A percentile compares a stretch with the other conserved stretches of the same genome.
phyloP scores from a whole-genome alignment of 1,139 yeast species.

The Pichiaceae sp. region DNA sequence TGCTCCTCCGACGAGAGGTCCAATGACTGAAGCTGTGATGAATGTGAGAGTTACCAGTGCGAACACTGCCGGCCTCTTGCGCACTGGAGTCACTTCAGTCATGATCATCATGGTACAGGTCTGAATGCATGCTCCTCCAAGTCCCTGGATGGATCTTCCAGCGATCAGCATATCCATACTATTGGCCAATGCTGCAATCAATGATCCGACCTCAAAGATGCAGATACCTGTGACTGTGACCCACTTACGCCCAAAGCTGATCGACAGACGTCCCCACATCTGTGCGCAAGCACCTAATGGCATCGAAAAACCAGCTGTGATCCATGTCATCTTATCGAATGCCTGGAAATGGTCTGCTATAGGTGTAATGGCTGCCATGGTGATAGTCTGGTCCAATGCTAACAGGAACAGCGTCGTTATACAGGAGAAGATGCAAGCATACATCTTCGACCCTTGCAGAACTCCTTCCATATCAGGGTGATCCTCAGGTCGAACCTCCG shows the following conservation, averaged over 20 bases:
- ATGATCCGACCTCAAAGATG: conserved; percentile 55
- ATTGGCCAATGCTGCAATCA: conserved; percentile 48
- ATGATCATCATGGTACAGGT: conserved; percentile 49
- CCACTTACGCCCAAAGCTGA: conserved; percentile 53
- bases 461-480: no score
- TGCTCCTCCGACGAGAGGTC: conserved; percentile 67
- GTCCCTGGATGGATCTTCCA: conserved; percentile 62
- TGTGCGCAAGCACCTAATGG: conserved; percentile 52
- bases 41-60: conserved; percentile 27
- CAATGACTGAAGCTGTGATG: conserved; percentile 38
- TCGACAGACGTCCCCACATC: conserved; percentile 53
- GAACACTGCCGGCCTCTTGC: conserved; percentile 9
- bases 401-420: no score
- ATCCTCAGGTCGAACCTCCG: no score
- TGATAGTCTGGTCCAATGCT: conserved; percentile 67
- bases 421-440: no score
- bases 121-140: conserved; percentile 67
- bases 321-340: conserved; percentile 55
- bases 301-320: conserved; percentile 49
- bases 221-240: conserved; percentile 41
- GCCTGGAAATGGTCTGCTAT: conserved; percentile 47
- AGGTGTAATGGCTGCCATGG: conserved; percentile 45
- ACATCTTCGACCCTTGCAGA: no score
- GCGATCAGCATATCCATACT: conserved; percentile 60
- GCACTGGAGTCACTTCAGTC: conserved; percentile 46